Percentiles rank a stretch among this genome's conserved stretches.
Conservation (phyloP, 2,329 filamentous ascomycete genomes). For the Epicoccum sorghinum region DNA sequence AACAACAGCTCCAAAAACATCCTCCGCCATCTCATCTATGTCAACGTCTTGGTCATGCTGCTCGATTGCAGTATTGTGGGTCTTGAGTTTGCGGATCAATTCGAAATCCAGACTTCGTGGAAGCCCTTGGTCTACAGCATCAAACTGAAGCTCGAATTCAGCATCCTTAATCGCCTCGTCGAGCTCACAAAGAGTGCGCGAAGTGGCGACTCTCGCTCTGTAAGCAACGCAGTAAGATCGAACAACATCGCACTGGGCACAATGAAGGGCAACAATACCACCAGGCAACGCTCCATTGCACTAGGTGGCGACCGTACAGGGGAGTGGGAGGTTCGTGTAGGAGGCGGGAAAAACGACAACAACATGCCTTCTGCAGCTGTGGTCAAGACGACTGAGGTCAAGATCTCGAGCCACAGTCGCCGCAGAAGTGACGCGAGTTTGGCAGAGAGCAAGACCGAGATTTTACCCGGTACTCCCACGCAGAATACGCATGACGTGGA, state of each 20-base stretch:
- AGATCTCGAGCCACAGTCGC: conserved; percentile 27
- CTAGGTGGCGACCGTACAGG: conserved; percentile 11
- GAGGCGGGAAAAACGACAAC: conserved; percentile 14
- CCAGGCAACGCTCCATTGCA: conserved; percentile 12
- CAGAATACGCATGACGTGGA: conserved; percentile 14
- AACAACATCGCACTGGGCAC: conserved; percentile 21
- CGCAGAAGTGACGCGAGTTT: conserved; percentile 17
- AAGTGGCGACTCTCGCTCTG: conserved; percentile 17
- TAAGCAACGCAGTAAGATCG: conserved; percentile 16
- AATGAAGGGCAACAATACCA: conserved; percentile 15
- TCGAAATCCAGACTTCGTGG: conserved; percentile 34
- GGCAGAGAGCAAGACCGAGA: conserved; percentile 24
- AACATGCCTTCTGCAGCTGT: conserved; percentile 18
- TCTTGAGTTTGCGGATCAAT: conserved; percentile 26
- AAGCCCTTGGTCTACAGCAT: conserved; percentile 51
- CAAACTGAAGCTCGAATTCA: conserved; percentile 60
- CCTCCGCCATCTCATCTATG: conserved; percentile 26
- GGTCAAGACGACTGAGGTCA: conserved; percentile 29
- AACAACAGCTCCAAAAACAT: conserved; percentile 19
- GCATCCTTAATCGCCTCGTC: conserved; percentile 53
- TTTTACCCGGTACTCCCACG: conserved; percentile 12
- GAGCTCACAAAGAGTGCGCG: conserved; percentile 19
- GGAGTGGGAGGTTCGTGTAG: conserved; percentile 25
- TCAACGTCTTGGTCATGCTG: conserved; percentile 31
- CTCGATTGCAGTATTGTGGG: conserved; percentile 31